Percentiles rank a stretch among this genome's conserved stretches.
Conservation (phyloP, 345 rosid species). For the Melastoma malabathricum region DNA sequence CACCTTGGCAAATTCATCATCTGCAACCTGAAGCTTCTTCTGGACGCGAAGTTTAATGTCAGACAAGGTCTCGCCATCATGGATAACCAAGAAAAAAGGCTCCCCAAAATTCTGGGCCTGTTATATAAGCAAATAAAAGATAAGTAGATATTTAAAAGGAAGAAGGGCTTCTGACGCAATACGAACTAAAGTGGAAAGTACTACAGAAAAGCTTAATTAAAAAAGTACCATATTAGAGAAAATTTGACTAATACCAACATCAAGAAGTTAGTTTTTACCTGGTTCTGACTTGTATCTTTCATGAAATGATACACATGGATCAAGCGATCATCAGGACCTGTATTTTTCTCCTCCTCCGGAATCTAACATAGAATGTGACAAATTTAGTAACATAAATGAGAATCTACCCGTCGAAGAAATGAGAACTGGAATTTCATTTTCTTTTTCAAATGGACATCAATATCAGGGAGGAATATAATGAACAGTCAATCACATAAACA, state of each 20-base stretch:
- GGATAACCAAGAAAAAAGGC: constrained; percentile 61
- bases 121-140: constrained; percentile 2
- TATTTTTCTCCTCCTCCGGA: constrained; percentile 60
- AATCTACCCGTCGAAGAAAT: not conserved
- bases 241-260: too few relatives aligned
- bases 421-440: too few relatives aligned
- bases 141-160: not conserved
- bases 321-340: constrained; percentile 50
- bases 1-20: constrained; percentile 54
- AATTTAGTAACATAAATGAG: not conserved
- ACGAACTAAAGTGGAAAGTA: too few relatives aligned
- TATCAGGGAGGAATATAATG: too few relatives aligned
- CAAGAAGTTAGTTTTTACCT: constrained; percentile 14
- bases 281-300: constrained; percentile 46
- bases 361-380: constrained; percentile 18
- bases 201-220: too few relatives aligned
- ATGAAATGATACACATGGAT: constrained; percentile 64
- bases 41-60: constrained; percentile 55
- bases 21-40: constrained; percentile 56
- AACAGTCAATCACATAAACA: too few relatives aligned
- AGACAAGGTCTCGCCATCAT: constrained; percentile 45
- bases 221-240: too few relatives aligned
- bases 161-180: not conserved
- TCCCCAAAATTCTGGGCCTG: constrained; percentile 68
- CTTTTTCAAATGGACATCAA: too few relatives aligned